Conservation (phyloP, 352 stramenopile genomes). For the Elongisporangium senticosum region DNA sequence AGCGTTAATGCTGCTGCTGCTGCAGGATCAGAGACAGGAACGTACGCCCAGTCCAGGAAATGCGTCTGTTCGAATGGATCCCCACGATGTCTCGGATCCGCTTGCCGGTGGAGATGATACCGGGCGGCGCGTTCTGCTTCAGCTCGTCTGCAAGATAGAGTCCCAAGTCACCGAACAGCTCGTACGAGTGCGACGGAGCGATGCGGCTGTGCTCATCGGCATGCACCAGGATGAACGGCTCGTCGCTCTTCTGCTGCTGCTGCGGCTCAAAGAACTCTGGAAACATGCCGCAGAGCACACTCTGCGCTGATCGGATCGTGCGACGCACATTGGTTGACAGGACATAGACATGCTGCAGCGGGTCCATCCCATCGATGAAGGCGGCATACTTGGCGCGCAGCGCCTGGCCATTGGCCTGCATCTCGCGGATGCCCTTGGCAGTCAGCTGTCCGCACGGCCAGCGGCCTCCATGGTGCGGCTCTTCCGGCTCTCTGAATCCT, state of each 20-base stretch:
- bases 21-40: conserved; percentile 4
- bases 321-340: conserved; percentile 74
- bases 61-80: conserved; percentile 20
- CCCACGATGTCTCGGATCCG: conserved; percentile 44
- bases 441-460: conserved; percentile 79
- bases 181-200: conserved; percentile 59
- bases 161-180: conserved; percentile 48
- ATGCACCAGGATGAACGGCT: conserved; percentile 29
- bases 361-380: conserved; percentile 29
- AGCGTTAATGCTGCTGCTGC: background rate
- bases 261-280: conserved; percentile 30
- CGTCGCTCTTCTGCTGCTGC: conserved; percentile 4
- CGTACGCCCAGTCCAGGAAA: conserved; percentile 69
- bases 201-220: conserved; percentile 43
- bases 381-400: conserved; percentile 35
- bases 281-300: conserved; percentile 62
- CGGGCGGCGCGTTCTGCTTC: conserved; percentile 32
- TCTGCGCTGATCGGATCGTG: conserved; percentile 69
- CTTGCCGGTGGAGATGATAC: conserved; percentile 27
- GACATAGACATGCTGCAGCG: conserved; percentile 45
- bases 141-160: conserved; percentile 47
- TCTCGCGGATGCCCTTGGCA: conserved; percentile 53
- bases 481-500: conserved; percentile 13
- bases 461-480: conserved; percentile 46
- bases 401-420: conserved; percentile 42